These are phyloP conservation scores for Macrolepiota albuminosa DNA, from an alignment of 768 basidiomycete species.

Conservation along the genomic window DNA sequence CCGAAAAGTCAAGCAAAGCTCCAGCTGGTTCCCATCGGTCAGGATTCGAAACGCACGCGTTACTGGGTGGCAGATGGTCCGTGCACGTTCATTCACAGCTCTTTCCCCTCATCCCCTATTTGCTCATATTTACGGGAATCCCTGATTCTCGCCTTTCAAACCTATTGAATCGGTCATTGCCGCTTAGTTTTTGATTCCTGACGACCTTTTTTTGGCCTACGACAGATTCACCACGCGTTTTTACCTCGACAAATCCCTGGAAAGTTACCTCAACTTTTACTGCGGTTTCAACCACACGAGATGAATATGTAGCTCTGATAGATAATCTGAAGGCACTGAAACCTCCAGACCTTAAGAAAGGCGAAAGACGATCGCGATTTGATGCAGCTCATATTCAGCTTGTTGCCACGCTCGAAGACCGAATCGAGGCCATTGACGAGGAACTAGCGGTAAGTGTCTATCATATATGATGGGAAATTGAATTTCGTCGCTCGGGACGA, in stretches of 20 bases:
- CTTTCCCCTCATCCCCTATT: constrained; percentile 43
- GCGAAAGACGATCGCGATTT: constrained; percentile 48
- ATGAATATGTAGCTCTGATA: constrained; percentile 66
- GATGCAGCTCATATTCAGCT: constrained; percentile 61
- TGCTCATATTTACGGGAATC: constrained; percentile 66
- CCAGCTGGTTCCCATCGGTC: constrained; percentile 68
- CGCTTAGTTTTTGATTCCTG: constrained; percentile 24
- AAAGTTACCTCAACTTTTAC: constrained; percentile 78
- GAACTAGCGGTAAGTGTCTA: constrained; percentile 71
- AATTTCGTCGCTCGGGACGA: background rate
- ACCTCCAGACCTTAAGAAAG: constrained; percentile 39
- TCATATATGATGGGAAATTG: constrained; percentile 7
- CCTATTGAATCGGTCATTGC: constrained; percentile 33
- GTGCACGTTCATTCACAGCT: constrained; percentile 40
- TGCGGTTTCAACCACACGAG: constrained; percentile 62
- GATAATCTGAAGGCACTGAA: constrained; percentile 52
- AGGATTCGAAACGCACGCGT: constrained; percentile 70
- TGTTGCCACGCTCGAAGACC: constrained; percentile 55
- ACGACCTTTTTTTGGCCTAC: constrained; percentile 23
- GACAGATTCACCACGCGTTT: constrained; percentile 80
- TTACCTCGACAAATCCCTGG: constrained; percentile 86
- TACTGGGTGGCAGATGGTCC: constrained; percentile 89
- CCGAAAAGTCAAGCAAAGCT: constrained; percentile 63
- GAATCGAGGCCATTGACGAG: constrained; percentile 61
- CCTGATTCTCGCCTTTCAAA: constrained; percentile 39